phyloP scores from a whole-genome alignment of 1,284 basidiomycete species.

The Fomitopsis palustris region DNA sequence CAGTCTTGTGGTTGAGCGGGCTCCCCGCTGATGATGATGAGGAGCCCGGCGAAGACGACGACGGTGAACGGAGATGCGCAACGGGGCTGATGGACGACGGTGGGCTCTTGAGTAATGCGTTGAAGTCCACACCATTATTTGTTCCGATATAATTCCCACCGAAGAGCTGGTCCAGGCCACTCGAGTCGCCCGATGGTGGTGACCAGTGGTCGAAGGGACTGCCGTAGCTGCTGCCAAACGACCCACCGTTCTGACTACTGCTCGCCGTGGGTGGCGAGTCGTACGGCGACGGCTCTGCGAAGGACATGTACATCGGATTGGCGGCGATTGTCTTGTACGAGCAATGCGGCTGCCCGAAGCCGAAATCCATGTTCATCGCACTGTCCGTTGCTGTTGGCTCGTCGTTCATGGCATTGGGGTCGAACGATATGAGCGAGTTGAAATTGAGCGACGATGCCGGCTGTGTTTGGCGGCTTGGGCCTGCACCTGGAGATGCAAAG shows the following conservation, averaged over 20 bases:
- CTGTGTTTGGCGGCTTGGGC: conserved; percentile 24
- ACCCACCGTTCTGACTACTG: conserved; percentile 8
- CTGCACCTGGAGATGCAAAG: conserved; percentile 26
- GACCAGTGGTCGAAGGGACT: conserved; percentile 28
- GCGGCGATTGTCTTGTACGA: conserved; percentile 73
- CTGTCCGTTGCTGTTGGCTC: conserved; percentile 51
- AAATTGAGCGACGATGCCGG: conserved; percentile 15
- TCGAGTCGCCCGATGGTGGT: conserved; percentile 17
- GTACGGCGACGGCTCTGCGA: conserved; percentile 54
- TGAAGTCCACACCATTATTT: conserved; percentile 40
- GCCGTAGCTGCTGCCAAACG: conserved; percentile 13
- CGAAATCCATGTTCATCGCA: conserved; percentile 62
- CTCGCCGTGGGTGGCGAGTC: conserved; percentile 23
- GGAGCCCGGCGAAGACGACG: conserved; percentile 26
- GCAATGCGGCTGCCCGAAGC: conserved; percentile 38
- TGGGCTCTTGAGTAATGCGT: conserved; percentile 38
- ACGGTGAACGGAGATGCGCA: conserved; percentile 30
- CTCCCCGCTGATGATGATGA: conserved; percentile 30
- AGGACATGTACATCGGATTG: conserved; percentile 80
- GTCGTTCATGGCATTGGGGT: conserved; percentile 60
- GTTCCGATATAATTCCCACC: conserved; percentile 46
- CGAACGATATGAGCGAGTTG: conserved; percentile 22
- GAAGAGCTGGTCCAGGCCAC: conserved; percentile 52
- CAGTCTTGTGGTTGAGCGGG: conserved; percentile 8
- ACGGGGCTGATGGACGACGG: conserved; percentile 53